phyloP scores from a whole-genome alignment of 73 alveolate genomes.

The Vitrella brassicaformis region DNA sequence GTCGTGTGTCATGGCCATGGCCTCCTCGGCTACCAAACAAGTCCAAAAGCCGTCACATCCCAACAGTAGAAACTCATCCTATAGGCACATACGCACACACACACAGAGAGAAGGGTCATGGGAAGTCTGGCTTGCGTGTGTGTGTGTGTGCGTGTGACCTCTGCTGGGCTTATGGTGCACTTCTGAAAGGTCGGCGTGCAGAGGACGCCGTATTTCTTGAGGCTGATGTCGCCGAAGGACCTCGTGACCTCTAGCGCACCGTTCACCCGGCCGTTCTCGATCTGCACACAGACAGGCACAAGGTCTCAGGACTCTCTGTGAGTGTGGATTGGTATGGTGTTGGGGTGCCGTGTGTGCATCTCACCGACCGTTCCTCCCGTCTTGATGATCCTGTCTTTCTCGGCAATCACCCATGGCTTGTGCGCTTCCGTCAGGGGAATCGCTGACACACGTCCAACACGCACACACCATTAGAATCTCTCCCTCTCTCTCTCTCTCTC shows the following conservation, averaged over 20 bases:
- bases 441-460: not conserved
- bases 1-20: no score
- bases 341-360: no score
- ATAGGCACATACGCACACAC: no score
- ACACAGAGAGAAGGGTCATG: no score
- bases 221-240: conserved; percentile 25
- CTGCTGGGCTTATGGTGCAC: no score
- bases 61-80: not conserved
- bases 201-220: conserved; percentile 36
- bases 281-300: no score
- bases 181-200: conserved; percentile 1
- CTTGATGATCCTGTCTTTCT: not conserved
- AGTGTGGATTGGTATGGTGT: no score
- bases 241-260: conserved; percentile 31
- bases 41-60: not conserved
- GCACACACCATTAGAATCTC: no score
- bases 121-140: no score
- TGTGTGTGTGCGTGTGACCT: no score
- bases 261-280: conserved; percentile 39
- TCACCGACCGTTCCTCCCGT: not conserved
- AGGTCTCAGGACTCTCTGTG: no score
- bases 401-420: not conserved
- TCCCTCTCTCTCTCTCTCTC: not conserved
- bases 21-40: no score
- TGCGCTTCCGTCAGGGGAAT: not conserved